Base-by-base conservation (phyloP, 1,139 yeast genomes). In the Geotrichum cucujoidarum region DNA sequence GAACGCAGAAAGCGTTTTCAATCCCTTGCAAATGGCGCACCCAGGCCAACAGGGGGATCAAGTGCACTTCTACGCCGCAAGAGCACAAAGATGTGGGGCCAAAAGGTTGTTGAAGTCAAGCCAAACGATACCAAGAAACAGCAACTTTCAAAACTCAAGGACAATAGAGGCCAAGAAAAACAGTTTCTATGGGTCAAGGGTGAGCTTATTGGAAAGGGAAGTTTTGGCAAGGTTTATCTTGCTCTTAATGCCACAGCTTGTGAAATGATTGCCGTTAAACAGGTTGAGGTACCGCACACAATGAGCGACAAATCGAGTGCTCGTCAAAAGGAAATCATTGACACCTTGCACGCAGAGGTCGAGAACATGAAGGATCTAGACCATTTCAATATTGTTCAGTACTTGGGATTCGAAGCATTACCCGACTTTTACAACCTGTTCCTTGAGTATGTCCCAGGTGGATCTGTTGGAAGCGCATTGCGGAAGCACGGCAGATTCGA, bases 121-220 rank as follows among this genome's bases (percentile, higher is more conserved):
- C 81, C 92, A 1, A 78, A 76, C 27, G 82, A 82, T 50, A 76
- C 79, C 47, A 77, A 78, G 37, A 69, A 71, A 46, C 81, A 81
- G 1, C 77, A 47, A 30, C 51, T 81, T 13, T 77, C 82, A 53
- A 78, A 78, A 47, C 63, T 82, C 46, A 71, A 84, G 16, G 82
- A 76, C 57, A 78, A 77, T 50, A 75, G 73, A 48, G 94, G 92
- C 10, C 77, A 79, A 40, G 78, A 78, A 59, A 84, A 83, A 59
- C 95, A 88, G 65, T 89, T 89, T 71, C 94, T 92, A 0, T 94
- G 99, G 98, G 85, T 94, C 47, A 89, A 89, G 64, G 98, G 99
- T 73, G 97, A 89, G 60, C 73, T 92, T 55, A 88, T 92, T 51
- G 99, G 99, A 1, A 79, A 89, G 52, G 99, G 99, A 0, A 90